Conservation (phyloP, 2,329 filamentous ascomycete species). For the Corynespora cassiicola region DNA sequence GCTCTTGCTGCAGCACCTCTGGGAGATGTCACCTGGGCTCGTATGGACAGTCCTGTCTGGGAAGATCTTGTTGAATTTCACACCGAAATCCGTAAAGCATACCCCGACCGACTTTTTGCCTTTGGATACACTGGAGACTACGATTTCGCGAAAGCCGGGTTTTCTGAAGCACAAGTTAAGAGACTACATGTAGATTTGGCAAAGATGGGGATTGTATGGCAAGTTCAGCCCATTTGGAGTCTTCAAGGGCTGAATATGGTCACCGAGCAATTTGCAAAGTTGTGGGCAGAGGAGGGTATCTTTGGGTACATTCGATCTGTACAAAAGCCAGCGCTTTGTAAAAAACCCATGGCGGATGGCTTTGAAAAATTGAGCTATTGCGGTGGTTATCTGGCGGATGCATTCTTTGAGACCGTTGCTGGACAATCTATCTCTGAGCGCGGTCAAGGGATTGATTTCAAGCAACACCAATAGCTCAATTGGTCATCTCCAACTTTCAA, state of each 20-base stretch:
- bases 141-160: slow-evolving; percentile 44
- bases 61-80: slow-evolving; percentile 48
- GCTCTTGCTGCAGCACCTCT: slow-evolving; percentile 44
- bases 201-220: slow-evolving; percentile 49
- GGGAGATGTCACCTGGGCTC: slow-evolving; percentile 47
- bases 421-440: slow-evolving; percentile 27
- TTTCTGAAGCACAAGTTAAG: slow-evolving; percentile 37
- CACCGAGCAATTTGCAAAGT: slow-evolving; percentile 41
- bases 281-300: slow-evolving; percentile 45
- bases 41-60: slow-evolving; percentile 45
- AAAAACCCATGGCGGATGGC: slow-evolving; percentile 38
- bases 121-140: slow-evolving; percentile 50
- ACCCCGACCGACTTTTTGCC: slow-evolving; percentile 46
- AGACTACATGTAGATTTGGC: slow-evolving; percentile 42
- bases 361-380: slow-evolving; percentile 47
- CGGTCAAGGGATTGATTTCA: slow-evolving; percentile 9
- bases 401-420: slow-evolving; percentile 44
- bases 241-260: slow-evolving; percentile 44
- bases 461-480: slow-evolving; percentile 8
- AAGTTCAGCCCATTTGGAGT: slow-evolving; percentile 51
- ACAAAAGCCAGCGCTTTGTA: slow-evolving; percentile 29
- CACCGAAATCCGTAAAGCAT: slow-evolving; percentile 40
- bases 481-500: slow-evolving; percentile 11
- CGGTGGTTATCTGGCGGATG: slow-evolving; percentile 46
- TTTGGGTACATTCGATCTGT: slow-evolving; percentile 42